Conservation (phyloP, 495 filamentous ascomycete species). For the Immersiella caudata region DNA sequence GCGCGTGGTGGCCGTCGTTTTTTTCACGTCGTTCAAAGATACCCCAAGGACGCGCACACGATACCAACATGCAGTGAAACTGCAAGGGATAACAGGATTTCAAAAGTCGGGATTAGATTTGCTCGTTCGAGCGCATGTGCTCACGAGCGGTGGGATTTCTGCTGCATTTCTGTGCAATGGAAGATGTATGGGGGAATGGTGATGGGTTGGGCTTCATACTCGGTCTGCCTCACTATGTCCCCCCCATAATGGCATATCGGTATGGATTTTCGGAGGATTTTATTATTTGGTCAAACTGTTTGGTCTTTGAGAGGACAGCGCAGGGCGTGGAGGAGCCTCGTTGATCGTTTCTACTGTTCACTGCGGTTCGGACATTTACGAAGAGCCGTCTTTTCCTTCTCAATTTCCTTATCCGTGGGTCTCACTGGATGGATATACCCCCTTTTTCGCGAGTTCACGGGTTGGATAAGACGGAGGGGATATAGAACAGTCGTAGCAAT, state of each 20-base stretch:
- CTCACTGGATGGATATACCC: constrained; percentile 45
- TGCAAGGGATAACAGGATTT: constrained; percentile 20
- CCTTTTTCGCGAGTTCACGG: constrained; percentile 23
- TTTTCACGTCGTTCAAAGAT: constrained; percentile 28
- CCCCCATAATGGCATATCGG: constrained; percentile 16
- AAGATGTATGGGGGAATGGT: constrained; percentile 4
- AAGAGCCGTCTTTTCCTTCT: constrained; percentile 26
- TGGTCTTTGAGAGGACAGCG: constrained; percentile 1
- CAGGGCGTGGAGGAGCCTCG: constrained; percentile 21
- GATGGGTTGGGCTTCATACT: background rate
- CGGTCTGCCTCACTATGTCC: constrained; percentile 1
- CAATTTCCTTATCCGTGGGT: constrained; percentile 24
- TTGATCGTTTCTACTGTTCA: constrained; percentile 24
- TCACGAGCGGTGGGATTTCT: constrained; percentile 16
- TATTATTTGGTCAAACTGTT: constrained; percentile 3
- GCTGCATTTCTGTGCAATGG: constrained; percentile 10
- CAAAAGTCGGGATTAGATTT: constrained; percentile 18
- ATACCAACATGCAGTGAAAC: constrained; percentile 9
- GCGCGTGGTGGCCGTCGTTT: constrained; percentile 24
- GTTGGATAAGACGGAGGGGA: constrained; percentile 9
- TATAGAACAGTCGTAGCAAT: constrained; percentile 1
- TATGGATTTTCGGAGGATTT: constrained; percentile 5
- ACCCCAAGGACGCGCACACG: constrained; percentile 21
- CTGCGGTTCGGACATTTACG: constrained; percentile 28
- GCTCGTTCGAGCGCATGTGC: background rate